Conservation (phyloP, 192 early-diverging fungal species). For the Phlyctochytrium arcticum region DNA sequence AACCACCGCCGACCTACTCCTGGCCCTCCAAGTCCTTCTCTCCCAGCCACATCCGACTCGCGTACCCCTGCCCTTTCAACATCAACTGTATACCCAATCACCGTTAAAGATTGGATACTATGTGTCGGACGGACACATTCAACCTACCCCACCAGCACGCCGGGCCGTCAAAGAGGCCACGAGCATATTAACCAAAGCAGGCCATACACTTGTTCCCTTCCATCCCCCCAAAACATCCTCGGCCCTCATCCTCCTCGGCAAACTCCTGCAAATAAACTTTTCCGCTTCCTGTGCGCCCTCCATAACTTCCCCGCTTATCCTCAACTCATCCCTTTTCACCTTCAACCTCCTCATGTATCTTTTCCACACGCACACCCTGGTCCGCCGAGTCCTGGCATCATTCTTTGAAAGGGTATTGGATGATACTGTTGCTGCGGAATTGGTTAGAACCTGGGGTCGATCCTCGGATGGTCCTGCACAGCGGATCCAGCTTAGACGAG, state of each 20-base stretch:
- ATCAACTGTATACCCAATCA: not conserved
- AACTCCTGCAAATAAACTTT: constrained; percentile 1
- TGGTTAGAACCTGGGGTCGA: not conserved
- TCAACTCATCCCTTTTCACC: not conserved
- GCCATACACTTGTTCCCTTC: not conserved
- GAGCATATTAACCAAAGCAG: not conserved
- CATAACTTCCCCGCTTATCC: too few relatives aligned
- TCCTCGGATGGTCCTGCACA: not conserved
- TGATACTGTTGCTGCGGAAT: not conserved
- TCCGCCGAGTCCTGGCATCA: not conserved
- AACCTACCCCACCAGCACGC: not conserved
- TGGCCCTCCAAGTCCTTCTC: not conserved
- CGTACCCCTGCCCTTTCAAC: constrained; percentile 2
- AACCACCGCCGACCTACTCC: not conserved
- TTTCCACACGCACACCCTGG: not conserved
- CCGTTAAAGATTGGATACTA: not conserved
- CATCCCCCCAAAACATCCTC: not conserved
- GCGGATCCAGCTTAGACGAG: not conserved
- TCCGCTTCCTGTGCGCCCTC: not conserved
- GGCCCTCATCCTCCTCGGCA: not conserved
- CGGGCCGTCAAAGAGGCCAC: not conserved
- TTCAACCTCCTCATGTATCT: not conserved
- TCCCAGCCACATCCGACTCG: not conserved
- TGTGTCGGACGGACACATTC: not conserved
- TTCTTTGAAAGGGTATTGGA: constrained; percentile 14